Percentiles rank a stretch among this genome's conserved stretches.
phyloP scores from a whole-genome alignment of 352 stramenopile species.

The Plasmopara viticola region DNA sequence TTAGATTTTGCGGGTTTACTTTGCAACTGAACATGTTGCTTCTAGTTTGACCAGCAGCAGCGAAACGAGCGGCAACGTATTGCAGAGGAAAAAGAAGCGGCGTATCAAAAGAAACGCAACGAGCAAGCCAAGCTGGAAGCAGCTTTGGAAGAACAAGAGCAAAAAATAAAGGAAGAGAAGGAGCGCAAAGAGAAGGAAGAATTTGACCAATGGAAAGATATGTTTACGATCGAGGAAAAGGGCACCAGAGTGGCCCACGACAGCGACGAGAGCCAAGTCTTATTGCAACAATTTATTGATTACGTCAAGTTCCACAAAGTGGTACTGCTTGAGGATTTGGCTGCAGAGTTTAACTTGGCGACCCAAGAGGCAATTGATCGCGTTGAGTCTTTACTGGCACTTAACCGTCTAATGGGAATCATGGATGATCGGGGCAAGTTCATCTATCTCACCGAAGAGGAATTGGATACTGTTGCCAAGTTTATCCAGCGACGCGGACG shows the following conservation, averaged over 20 bases:
- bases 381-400: slow-evolving; percentile 44
- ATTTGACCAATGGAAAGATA: slow-evolving; percentile 72
- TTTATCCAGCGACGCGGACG: slow-evolving; percentile 66
- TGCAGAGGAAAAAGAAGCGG: slow-evolving; percentile 51
- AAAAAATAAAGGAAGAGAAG: slow-evolving; percentile 39
- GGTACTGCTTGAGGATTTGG: slow-evolving; percentile 67
- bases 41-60: slow-evolving; percentile 62
- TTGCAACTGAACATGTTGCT: no score
- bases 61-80: slow-evolving; percentile 53
- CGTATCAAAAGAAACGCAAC: slow-evolving; percentile 54
- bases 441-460: slow-evolving; percentile 72
- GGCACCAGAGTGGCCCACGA: slow-evolving; percentile 46
- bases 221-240: slow-evolving; percentile 67
- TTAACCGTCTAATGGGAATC: slow-evolving; percentile 60
- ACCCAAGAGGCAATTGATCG: slow-evolving; percentile 66
- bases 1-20: no score
- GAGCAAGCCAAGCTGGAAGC: slow-evolving; percentile 46
- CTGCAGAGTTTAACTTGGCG: slow-evolving; percentile 51
- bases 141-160: slow-evolving; percentile 39
- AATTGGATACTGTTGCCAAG: slow-evolving; percentile 69
- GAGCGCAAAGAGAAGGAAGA: slow-evolving; percentile 62
- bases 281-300: slow-evolving; percentile 69
- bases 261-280: slow-evolving; percentile 50
- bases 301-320: slow-evolving; percentile 75
- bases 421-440: slow-evolving; percentile 79